Evolutionary conservation across 148 eudicot genomes (phyloP), one percentile per base, ranked within the genome.

Genomic region (Chenopodium suecicum): DNA sequence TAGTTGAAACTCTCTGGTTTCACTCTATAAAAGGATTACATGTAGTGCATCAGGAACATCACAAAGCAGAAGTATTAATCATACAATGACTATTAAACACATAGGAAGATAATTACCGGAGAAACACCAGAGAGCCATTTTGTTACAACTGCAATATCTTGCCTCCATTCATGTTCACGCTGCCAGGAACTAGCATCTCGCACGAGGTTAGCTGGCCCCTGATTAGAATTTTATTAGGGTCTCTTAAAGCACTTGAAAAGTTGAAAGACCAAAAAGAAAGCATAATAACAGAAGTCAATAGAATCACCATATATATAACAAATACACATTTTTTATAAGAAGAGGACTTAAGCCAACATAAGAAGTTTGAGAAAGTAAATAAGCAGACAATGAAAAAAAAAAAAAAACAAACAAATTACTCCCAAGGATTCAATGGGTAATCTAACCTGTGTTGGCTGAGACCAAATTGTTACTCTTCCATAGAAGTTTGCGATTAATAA

Each of bases 61-160:
- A 72, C 80, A 76, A 64, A 64, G 46, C n/a, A 37, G 76, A 23
- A 72, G 56, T 67, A 68, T 19, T 44, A 11, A 84, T 48, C 62
- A 56, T 47, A 23, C 31, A 68, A 82, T 56, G 78, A 66, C 60
- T 20, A 83, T 66, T 81, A 77, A 73, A 77, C 50, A 78, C 50
- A 79, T 48, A 25, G 34, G 71, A 66, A 76, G 73, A 65, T 25
- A 84, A 29, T 80, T 91, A 96, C 99, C 82, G 98, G 97, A 76
- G 99, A 91, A 76, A 88, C 87, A 79, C 99, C 99, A 34, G 99
- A 92, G 20, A 96, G 89, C 99, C 99, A 96, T 89, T 96, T 96
- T 22, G 99, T 96, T 79, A 90, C 92, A 89, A 96, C 99, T 77
- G 99, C 99, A 86, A 92, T 92, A 91, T 96, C 99, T 86, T 96